Percentiles rank a stretch among this genome's conserved stretches.
phyloP scores from a whole-genome alignment of 345 rosid genomes.

The Corchorus capsularis region DNA sequence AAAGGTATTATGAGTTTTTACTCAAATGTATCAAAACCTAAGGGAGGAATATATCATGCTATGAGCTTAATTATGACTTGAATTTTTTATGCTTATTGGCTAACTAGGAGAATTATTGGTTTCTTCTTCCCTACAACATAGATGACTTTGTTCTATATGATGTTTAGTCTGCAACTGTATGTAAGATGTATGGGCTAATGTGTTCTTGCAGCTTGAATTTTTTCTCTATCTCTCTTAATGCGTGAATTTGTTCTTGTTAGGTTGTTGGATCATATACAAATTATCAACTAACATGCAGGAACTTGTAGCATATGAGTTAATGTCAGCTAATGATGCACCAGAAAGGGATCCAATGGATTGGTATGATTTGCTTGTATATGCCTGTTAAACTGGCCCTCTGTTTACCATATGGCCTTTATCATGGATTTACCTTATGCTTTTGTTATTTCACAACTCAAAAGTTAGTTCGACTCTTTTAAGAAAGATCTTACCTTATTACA shows the following conservation, averaged over 20 bases:
- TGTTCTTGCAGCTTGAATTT: neutral
- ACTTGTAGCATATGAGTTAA: slow-evolving; percentile 72
- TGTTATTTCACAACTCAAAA: neutral
- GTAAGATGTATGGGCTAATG: too few species aligned
- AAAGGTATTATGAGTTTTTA: slow-evolving; percentile 65
- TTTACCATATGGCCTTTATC: neutral
- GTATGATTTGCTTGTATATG: slow-evolving; percentile 43
- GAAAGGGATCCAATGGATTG: slow-evolving; percentile 94
- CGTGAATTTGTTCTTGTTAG: slow-evolving; percentile 37
- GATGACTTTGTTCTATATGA: neutral
- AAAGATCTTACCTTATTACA: too few species aligned
- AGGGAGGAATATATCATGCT: neutral
- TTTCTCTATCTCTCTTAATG: neutral
- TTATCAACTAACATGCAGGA: slow-evolving; percentile 46
- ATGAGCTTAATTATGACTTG: neutral
- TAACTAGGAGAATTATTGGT: neutral
- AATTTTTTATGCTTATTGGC: too few species aligned
- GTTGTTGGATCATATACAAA: slow-evolving; percentile 76
- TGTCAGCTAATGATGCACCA: slow-evolving; percentile 94
- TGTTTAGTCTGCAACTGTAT: neutral
- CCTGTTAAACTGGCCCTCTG: neutral
- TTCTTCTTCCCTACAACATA: neutral
- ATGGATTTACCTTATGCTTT: neutral
- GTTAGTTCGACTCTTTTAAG: neutral
- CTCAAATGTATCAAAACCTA: neutral